Percentiles rank a stretch among this genome's conserved stretches.
Evolutionary conservation across 2,329 filamentous ascomycete species (phyloP).

Genomic region (Proliferodiscus dingleyae): DNA sequence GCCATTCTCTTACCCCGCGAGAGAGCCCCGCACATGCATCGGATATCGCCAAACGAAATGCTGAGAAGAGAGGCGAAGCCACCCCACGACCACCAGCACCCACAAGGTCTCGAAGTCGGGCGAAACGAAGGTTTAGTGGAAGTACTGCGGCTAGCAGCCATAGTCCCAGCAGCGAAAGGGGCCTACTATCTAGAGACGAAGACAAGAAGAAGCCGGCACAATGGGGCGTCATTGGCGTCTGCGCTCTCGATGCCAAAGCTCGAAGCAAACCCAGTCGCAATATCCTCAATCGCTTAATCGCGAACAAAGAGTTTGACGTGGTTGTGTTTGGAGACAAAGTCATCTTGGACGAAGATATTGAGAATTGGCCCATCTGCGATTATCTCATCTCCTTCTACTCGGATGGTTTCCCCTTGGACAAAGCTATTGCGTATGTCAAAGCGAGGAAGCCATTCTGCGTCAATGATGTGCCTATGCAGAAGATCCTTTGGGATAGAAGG

Average conservation of each 20-base stretch:
- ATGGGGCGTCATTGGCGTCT: constrained; percentile 78
- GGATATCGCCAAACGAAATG: constrained; percentile 30
- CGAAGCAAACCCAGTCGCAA: constrained; percentile 95
- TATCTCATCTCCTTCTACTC: constrained; percentile 98
- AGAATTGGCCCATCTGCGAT: constrained; percentile 90
- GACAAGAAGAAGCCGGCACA: constrained; percentile 59
- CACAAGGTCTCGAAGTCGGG: constrained; percentile 60
- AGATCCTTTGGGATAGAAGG: constrained; percentile 91
- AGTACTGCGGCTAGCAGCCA: constrained; percentile 79
- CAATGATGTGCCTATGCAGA: constrained; percentile 96
- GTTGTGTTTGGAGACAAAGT: constrained; percentile 98
- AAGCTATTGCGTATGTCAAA: constrained; percentile 92
- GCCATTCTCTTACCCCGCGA: constrained; percentile 41
- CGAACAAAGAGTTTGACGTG: constrained; percentile 90
- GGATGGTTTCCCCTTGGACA: constrained; percentile 92
- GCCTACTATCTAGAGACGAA: constrained; percentile 45
- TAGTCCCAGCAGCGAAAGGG: constrained; percentile 69
- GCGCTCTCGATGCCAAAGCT: constrained; percentile 91
- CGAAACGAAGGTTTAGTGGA: constrained; percentile 71
- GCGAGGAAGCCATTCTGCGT: constrained; percentile 94
- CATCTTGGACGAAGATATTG: constrained; percentile 91
- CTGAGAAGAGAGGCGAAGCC: constrained; percentile 27
- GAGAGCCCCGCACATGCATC: constrained; percentile 27
- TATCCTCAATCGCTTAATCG: constrained; percentile 86
- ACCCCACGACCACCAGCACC: constrained; percentile 37